These are phyloP conservation scores for Phytopythium sindhum DNA, from an alignment of 352 stramenopile genomes.

Conservation along the genomic window DNA sequence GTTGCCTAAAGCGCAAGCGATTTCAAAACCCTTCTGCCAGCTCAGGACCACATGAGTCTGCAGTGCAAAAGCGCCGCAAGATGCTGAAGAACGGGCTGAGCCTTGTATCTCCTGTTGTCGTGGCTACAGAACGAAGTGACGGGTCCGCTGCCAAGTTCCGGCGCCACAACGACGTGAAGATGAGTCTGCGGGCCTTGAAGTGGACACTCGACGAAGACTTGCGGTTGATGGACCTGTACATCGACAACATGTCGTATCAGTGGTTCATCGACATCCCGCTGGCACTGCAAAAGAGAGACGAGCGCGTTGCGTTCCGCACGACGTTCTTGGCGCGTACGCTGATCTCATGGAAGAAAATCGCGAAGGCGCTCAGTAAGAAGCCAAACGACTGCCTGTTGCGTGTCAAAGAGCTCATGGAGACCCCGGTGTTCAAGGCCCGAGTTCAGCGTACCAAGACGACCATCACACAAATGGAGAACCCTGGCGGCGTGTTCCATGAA, in stretches of 20 bases:
- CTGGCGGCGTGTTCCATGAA: conserved; percentile 65
- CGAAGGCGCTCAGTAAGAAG: conserved; percentile 54
- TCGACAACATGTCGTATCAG: conserved; percentile 63
- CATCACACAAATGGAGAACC: conserved; percentile 71
- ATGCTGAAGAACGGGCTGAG: conserved; percentile 16
- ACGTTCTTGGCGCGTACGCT: conserved; percentile 46
- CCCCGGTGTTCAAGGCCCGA: conserved; percentile 58
- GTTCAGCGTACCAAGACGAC: conserved; percentile 54
- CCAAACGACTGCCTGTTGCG: conserved; percentile 65
- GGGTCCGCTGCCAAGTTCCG: conserved; percentile 40
- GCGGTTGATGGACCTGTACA: conserved; percentile 65
- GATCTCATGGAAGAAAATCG: conserved; percentile 74
- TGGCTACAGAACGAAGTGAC: conserved; percentile 26
- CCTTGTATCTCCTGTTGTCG: conserved; percentile 19
- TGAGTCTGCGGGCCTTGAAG: conserved; percentile 47
- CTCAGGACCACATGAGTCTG: conserved; percentile 1
- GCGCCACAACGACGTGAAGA: conserved; percentile 46
- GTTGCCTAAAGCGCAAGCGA: conserved; percentile 53
- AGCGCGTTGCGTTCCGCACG: conserved; percentile 65
- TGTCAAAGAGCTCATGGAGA: conserved; percentile 58
- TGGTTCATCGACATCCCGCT: conserved; percentile 82
- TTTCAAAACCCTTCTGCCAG: conserved; percentile 23
- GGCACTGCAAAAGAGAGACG: conserved; percentile 57
- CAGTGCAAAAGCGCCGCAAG: conserved; percentile 30
- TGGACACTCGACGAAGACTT: conserved; percentile 66